Conservation (phyloP, 768 basidiomycete species). For the Candolleomyces eurysporus region DNA sequence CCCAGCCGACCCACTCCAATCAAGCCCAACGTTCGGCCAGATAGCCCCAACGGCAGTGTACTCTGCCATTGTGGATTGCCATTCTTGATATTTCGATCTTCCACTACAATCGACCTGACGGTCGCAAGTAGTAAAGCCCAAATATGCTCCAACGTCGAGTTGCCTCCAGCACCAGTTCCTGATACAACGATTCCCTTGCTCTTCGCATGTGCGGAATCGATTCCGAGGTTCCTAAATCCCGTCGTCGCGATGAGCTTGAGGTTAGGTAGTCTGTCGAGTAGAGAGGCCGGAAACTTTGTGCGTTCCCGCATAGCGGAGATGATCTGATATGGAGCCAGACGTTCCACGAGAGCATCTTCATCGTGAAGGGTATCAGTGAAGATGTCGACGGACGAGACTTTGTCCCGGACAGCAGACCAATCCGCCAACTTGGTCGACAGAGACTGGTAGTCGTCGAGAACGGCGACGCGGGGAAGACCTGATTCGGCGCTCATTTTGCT, state of each 20-base stretch:
- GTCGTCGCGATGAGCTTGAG: conserved; percentile 62
- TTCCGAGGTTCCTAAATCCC: conserved; percentile 45
- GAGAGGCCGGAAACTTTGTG: conserved; percentile 48
- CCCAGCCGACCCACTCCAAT: conserved; percentile 64
- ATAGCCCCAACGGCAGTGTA: conserved; percentile 46
- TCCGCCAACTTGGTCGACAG: conserved; percentile 50
- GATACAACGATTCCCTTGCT: conserved; percentile 49
- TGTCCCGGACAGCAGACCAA: conserved; percentile 45
- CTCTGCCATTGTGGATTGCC: conserved; percentile 55
- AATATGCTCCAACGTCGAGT: conserved; percentile 60
- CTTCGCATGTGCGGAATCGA: conserved; percentile 47
- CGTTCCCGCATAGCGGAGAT: conserved; percentile 68
- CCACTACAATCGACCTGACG: conserved; percentile 45
- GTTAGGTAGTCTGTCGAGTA: conserved; percentile 56
- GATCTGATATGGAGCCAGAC: conserved; percentile 51
- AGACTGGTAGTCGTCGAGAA: conserved; percentile 62
- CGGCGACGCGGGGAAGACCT: conserved; percentile 36
- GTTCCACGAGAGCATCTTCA: conserved; percentile 45
- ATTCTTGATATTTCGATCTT: conserved; percentile 30
- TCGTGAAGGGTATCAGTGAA: conserved; percentile 52
- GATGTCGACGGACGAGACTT: conserved; percentile 36
- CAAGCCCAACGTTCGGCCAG: conserved; percentile 56
- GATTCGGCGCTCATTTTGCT: neutral
- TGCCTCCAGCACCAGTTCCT: conserved; percentile 43
- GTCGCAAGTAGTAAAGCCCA: conserved; percentile 61